Evolutionary conservation across 164 flowering plant genomes (phyloP).

Genomic region (Litsea cubeba): DNA sequence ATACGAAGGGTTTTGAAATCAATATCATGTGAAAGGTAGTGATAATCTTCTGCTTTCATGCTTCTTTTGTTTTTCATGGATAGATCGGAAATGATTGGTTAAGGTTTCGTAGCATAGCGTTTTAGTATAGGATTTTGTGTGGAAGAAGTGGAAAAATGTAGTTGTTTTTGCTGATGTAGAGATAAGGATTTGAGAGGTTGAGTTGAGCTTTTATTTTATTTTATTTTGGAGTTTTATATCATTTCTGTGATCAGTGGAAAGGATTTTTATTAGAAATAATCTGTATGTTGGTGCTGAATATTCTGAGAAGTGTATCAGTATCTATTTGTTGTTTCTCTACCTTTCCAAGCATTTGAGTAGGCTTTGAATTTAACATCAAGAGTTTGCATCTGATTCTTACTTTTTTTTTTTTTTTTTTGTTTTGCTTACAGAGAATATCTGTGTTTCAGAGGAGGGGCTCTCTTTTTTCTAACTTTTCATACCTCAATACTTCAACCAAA

Average conservation of each 20-base stretch:
- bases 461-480: neutral
- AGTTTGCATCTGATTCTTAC: neutral
- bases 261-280: neutral
- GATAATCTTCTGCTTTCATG: neutral
- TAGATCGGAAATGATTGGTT: neutral
- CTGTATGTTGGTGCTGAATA: neutral
- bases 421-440: constrained; percentile 5
- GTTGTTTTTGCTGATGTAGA: neutral
- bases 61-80: neutral
- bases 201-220: too few relatives aligned
- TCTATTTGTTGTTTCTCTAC: neutral
- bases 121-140: too few relatives aligned
- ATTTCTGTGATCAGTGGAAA: neutral
- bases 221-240: neutral
- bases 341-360: neutral
- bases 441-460: neutral
- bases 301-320: neutral
- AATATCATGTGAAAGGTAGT: neutral
- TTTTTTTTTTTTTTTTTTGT: neutral
- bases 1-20: neutral
- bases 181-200: too few relatives aligned
- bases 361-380: neutral
- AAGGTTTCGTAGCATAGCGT: neutral
- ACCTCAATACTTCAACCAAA: neutral
- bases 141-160: neutral